Percentiles rank a stretch among this genome's conserved stretches.
These are phyloP conservation scores for Penicillium ucsense DNA, from an alignment of 495 filamentous ascomycete genomes.

Conservation along the genomic window DNA sequence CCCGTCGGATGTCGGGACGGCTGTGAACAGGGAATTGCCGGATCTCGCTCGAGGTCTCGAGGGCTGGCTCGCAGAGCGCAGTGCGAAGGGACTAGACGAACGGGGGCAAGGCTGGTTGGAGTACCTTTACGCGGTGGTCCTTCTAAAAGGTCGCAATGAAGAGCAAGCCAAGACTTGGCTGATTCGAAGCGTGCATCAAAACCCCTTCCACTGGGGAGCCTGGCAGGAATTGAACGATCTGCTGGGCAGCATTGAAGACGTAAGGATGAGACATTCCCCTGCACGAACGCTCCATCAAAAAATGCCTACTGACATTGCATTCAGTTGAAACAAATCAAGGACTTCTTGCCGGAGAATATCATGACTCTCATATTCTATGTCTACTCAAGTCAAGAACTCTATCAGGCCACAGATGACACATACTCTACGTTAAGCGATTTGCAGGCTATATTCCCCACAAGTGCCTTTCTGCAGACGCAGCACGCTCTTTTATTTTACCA, in stretches of 20 bases:
- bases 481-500: constrained; percentile 85
- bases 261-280: constrained; percentile 33
- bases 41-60: constrained; percentile 66
- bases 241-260: constrained; percentile 71
- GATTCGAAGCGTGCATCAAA: constrained; percentile 71
- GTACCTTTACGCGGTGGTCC: constrained; percentile 85
- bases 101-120: constrained; percentile 88
- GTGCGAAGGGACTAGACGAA: constrained; percentile 46
- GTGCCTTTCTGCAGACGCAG: constrained; percentile 81
- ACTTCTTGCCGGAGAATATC: constrained; percentile 74
- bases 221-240: constrained; percentile 83
- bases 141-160: constrained; percentile 87
- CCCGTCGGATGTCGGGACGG: constrained; percentile 74
- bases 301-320: constrained; percentile 8
- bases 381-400: constrained; percentile 80
- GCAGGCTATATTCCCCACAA: constrained; percentile 71
- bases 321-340: constrained; percentile 47
- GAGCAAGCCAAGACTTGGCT: constrained; percentile 72
- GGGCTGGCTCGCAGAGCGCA: constrained; percentile 60
- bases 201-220: constrained; percentile 91
- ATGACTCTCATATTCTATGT: constrained; percentile 91
- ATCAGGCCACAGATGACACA: constrained; percentile 62
- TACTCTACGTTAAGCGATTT: constrained; percentile 68
- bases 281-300: background rate
- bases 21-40: constrained; percentile 73